Evolutionary conservation across 306 rosid genomes (phyloP), one percentile per base, ranked within the genome.

Genomic region (Rosa rugosa): DNA sequence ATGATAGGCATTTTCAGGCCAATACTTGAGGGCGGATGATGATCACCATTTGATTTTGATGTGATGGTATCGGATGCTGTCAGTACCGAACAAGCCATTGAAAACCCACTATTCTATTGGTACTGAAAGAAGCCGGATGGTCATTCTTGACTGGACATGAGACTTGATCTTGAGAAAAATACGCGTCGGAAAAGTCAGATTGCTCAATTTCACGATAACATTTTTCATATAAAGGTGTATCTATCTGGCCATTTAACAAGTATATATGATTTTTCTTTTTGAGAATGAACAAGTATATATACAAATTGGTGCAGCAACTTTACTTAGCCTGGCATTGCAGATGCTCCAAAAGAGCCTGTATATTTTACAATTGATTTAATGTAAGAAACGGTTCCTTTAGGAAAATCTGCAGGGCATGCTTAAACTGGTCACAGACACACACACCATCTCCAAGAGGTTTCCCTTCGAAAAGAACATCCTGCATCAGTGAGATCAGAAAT

Each of bases 401-500:
- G 75, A n/a, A 42, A 83, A 78, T 84, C 89, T 83, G 74, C 79
- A 77, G 54, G 53, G 73, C 20, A 69, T 11, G 73, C 73, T 44
- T 44, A 54, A 67, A 22, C 73, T 69, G 53, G 36, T 69, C 53
- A 41, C 72, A 44, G 49, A 38, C 41, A 3, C 25, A 38, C n/a
- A 1, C n/a, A 56, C 65, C 0, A 27, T 16, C 69, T 64, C 22
- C 27, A 27, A 8, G 23, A 8, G 27, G 47, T 66, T 38, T 31
- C 89, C 89, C 87, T 85, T 88, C 41, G 86, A 84, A 81, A 84
- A 65, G 80, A 79, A 63, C 25, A 40, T 34, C 80, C 53, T 1
- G 42, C 66, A 75, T 23, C 87, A 72, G 75, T 66, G 80, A 85
- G 72, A 70, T 56, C 76, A 51, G 67, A 78, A 59, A 63, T 69